Percentiles rank a stretch among this genome's conserved stretches.
Conservation (phyloP, 768 basidiomycete genomes). For the Pleurotus djamor region DNA sequence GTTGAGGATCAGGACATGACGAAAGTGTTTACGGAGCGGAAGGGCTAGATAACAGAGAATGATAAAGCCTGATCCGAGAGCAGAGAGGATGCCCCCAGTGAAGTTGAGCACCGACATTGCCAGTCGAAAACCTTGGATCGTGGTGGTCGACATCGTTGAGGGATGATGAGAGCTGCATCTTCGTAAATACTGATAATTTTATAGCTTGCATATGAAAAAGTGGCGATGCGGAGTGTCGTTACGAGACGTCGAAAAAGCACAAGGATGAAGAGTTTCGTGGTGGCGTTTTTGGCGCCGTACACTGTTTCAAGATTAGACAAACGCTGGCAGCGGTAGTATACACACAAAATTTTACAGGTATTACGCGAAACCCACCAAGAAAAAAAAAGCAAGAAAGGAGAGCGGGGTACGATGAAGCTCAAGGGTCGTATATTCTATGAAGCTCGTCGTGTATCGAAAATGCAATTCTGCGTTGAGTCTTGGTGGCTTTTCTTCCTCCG, state of each 20-base stretch:
- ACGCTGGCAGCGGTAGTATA: too few species aligned
- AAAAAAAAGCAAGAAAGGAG: too few species aligned
- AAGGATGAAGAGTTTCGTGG: too few species aligned
- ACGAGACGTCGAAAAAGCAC: too few species aligned
- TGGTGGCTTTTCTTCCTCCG: slow-evolving; percentile 85
- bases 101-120: slow-evolving; percentile 10
- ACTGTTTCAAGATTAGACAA: too few species aligned
- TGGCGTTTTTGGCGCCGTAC: too few species aligned
- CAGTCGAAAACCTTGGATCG: slow-evolving; percentile 13
- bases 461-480: slow-evolving; percentile 80
- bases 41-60: slow-evolving; percentile 12
- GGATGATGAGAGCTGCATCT: background rate
- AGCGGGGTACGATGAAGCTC: background rate
- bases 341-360: too few species aligned
- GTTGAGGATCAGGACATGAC: slow-evolving; percentile 14
- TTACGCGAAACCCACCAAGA: too few species aligned
- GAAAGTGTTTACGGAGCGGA: slow-evolving; percentile 10
- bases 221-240: too few species aligned
- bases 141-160: slow-evolving; percentile 1
- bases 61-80: slow-evolving; percentile 11
- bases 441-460: slow-evolving; percentile 84
- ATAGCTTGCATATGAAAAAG: too few species aligned
- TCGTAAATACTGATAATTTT: background rate
- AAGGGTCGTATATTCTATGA: slow-evolving; percentile 13
- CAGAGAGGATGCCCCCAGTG: slow-evolving; percentile 8